Conservation (phyloP, 352 stramenopile species). For the Globisporangium cederbergense region DNA sequence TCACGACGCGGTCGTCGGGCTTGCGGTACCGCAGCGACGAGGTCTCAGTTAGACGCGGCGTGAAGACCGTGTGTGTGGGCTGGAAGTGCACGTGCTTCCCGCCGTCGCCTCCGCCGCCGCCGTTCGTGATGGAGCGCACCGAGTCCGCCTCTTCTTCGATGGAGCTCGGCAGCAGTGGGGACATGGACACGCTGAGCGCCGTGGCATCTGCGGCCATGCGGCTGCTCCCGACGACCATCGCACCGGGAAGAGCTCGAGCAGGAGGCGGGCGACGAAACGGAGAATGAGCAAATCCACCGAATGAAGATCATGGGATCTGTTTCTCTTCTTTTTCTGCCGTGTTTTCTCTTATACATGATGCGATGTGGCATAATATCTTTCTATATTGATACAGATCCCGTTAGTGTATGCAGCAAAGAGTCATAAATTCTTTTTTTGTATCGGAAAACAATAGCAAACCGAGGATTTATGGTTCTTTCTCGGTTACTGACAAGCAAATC, state of each 20-base stretch:
- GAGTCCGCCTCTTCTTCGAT: slow-evolving; percentile 50
- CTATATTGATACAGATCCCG: no score
- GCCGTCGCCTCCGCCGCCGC: no score
- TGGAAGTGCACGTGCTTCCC: slow-evolving; percentile 85
- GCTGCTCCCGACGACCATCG: slow-evolving; percentile 43
- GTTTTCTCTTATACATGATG: no score
- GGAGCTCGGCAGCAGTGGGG: slow-evolving; percentile 72
- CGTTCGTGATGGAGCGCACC: slow-evolving; percentile 8
- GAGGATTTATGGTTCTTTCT: no score
- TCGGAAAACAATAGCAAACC: no score
- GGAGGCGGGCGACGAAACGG: background rate
- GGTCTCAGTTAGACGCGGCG: slow-evolving; percentile 64
- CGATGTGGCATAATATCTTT: no score
- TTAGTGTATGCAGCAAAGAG: no score
- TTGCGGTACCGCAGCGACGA: slow-evolving; percentile 74
- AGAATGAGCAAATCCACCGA: slow-evolving; percentile 7
- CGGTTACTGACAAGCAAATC: no score
- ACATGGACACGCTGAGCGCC: slow-evolving; percentile 72
- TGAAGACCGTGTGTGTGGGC: slow-evolving; percentile 85
- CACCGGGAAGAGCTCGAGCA: background rate
- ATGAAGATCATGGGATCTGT: slow-evolving; percentile 12
- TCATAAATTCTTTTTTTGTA: no score
- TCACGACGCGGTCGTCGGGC: slow-evolving; percentile 67
- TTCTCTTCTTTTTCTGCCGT: background rate
- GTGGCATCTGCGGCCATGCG: slow-evolving; percentile 34